Percentiles rank a stretch among this genome's conserved stretches.
Evolutionary conservation across 306 rosid species (phyloP).

Genomic region (apple (Malus domestica)): DNA sequence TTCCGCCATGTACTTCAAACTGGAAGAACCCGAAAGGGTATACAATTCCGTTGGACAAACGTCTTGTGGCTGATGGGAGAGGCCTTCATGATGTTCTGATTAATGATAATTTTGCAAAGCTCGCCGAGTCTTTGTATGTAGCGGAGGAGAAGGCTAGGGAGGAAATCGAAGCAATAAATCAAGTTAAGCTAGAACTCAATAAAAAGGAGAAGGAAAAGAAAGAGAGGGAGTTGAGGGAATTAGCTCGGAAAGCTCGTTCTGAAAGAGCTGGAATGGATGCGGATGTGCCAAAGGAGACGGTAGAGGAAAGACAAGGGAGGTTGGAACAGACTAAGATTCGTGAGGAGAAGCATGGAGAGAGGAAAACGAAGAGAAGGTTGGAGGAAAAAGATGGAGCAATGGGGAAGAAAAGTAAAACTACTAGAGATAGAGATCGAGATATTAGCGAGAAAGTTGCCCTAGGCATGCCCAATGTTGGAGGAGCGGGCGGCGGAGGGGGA

Average conservation of each 20-base stretch:
- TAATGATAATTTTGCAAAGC: slow-evolving; percentile 78
- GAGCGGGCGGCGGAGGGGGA: slow-evolving; percentile 38
- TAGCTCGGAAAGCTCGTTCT: slow-evolving; percentile 77
- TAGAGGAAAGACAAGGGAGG: slow-evolving; percentile 65
- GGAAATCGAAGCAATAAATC: slow-evolving; percentile 33
- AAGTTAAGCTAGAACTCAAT: too few relatives aligned
- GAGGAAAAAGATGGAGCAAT: slow-evolving; percentile 85
- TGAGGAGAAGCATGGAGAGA: slow-evolving; percentile 71
- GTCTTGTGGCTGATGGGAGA: slow-evolving; percentile 82
- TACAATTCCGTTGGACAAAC: slow-evolving; percentile 79
- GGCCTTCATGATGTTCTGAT: slow-evolving; percentile 87
- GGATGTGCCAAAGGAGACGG: slow-evolving; percentile 46
- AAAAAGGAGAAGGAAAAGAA: slow-evolving; percentile 72
- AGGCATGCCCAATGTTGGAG: slow-evolving; percentile 69
- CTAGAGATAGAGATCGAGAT: slow-evolving; percentile 88
- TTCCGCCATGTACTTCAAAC: slow-evolving; percentile 85
- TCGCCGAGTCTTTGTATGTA: slow-evolving; percentile 70
- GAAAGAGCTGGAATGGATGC: slow-evolving; percentile 73
- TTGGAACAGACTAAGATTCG: slow-evolving; percentile 67
- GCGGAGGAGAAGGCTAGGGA: slow-evolving; percentile 91
- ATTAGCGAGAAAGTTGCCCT: slow-evolving; percentile 90
- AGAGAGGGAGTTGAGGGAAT: slow-evolving; percentile 71
- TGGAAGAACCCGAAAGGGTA: slow-evolving; percentile 97
- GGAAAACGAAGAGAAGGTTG: slow-evolving; percentile 87
- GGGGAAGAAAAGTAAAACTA: slow-evolving; percentile 91